These are phyloP conservation scores for Aspergillus olivimuriae DNA, from an alignment of 495 filamentous ascomycete genomes.

Conservation along the genomic window DNA sequence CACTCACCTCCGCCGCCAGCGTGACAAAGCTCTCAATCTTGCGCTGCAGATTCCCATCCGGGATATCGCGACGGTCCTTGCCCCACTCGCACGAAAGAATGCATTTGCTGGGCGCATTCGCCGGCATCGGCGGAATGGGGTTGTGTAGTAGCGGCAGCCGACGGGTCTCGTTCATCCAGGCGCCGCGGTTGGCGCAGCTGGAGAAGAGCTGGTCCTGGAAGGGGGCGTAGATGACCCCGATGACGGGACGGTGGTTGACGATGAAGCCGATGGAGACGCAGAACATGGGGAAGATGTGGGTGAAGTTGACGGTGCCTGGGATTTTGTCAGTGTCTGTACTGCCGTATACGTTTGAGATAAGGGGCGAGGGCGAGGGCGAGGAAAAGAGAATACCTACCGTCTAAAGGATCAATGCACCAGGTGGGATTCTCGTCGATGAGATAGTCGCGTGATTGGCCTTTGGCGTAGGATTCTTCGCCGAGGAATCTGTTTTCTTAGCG, in stretches of 20 bases:
- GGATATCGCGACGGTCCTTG: slow-evolving; percentile 57
- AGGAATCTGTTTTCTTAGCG: slow-evolving; percentile 45
- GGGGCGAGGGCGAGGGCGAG: background rate
- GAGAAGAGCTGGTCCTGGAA: slow-evolving; percentile 60
- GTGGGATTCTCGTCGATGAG: slow-evolving; percentile 55
- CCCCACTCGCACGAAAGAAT: slow-evolving; percentile 68
- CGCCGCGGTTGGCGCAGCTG: slow-evolving; percentile 51
- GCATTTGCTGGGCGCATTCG: slow-evolving; percentile 57
- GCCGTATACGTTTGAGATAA: too few relatives aligned
- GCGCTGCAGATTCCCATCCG: slow-evolving; percentile 55
- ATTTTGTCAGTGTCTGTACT: background rate
- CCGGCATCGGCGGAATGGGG: slow-evolving; percentile 53
- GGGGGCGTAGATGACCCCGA: slow-evolving; percentile 62
- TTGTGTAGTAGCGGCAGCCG: slow-evolving; percentile 51
- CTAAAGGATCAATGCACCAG: slow-evolving; percentile 64
- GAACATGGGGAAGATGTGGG: slow-evolving; percentile 67
- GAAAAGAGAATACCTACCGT: slow-evolving; percentile 33
- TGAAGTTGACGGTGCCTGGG: slow-evolving; percentile 60
- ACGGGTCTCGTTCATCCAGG: slow-evolving; percentile 59
- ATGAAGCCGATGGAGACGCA: slow-evolving; percentile 63
- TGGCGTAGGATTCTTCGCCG: slow-evolving; percentile 64
- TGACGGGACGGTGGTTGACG: slow-evolving; percentile 45
- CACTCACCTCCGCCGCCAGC: slow-evolving; percentile 60
- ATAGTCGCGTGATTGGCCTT: slow-evolving; percentile 51
- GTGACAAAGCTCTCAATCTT: slow-evolving; percentile 67